Evolutionary conservation across 208 protist species (phyloP), one percentile per base, ranked within the genome.

Genomic region (Phytomonas sp.): DNA sequence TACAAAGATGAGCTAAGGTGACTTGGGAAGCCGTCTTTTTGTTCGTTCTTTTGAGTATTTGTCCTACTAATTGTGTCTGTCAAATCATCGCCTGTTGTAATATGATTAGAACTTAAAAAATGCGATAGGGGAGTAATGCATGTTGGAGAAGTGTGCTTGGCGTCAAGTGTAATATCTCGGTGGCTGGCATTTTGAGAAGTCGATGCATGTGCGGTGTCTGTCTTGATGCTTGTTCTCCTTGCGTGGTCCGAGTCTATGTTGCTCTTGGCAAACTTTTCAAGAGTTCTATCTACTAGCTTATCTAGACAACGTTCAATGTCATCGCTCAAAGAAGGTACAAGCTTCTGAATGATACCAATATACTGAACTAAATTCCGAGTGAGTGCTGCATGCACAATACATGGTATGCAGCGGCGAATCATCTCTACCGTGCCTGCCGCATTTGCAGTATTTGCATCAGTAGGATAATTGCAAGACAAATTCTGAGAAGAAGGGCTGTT

Each of bases 241-340:
- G 42, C 2, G 72, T 26, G 32, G 36, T 14, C 40, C 60, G 49
- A 6, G 59, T 45, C 30, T 42, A 36, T 0, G 32, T 62, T 23
- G 52, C 31, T 19, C 45, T 56, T 79, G 29, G 65, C 19, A 29
- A 69, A 76, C 62, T 89, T 82, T 63, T 82, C 86, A 52, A 95
- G 77, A 37, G 82, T 89, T 49, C 56, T 74, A 64, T 95, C 85
- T 3, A 96, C 91, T 36, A 96, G 75, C 56, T 67, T 72, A 67
- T 96, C 82, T 11, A 96, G 80, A 14, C 81, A 78, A 11, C 56
- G 60, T 78, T 92, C 82, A 19, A 94, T 67, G 32, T 89, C 83
- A 12, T 70, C 49, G 29, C 69, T 71, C 29, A 94, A 59, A 40
- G 77, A 67, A 33, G 87, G 87, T 4, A 87, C 71, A 16, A 75